phyloP scores from a whole-genome alignment of 768 basidiomycete species.

The Saitozyma sp. region DNA sequence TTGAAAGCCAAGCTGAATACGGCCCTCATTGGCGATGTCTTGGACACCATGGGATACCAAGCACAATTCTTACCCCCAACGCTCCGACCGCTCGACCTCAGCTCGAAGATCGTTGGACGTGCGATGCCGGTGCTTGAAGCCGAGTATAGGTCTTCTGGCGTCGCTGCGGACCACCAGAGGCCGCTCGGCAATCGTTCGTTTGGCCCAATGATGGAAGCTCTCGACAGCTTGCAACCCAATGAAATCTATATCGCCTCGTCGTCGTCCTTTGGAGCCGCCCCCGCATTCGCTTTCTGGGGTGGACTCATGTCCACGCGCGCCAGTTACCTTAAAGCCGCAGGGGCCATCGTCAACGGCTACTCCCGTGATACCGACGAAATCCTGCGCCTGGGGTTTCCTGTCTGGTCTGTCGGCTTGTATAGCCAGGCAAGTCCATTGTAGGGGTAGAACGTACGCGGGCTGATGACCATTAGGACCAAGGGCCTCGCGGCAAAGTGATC shows the following conservation, averaged over 20 bases:
- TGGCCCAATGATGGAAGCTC: conserved; percentile 2
- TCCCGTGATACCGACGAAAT: background rate
- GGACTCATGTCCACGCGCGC: conserved; percentile 1
- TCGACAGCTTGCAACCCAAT: background rate
- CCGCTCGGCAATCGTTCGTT: conserved; percentile 1
- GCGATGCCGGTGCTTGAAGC: conserved; percentile 3
- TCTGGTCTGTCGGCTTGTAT: background rate
- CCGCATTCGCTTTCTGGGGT: conserved; percentile 2
- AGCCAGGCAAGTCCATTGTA: background rate
- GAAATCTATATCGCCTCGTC: conserved; percentile 6
- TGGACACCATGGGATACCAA: background rate
- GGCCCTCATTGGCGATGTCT: background rate
- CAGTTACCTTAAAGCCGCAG: background rate
- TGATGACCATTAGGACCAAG: conserved; percentile 3
- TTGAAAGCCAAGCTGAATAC: background rate
- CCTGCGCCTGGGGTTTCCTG: background rate
- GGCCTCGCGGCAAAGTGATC: conserved; percentile 8
- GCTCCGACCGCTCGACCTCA: background rate
- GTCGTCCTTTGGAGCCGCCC: background rate
- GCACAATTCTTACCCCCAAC: conserved; percentile 1
- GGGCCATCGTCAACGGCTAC: background rate
- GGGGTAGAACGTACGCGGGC: background rate
- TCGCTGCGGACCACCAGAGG: background rate
- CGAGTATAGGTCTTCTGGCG: background rate
- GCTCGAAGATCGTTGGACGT: background rate